Percentiles rank a stretch among this genome's conserved stretches.
Conservation (phyloP, 2,329 filamentous ascomycete genomes). For the Epichloe sylvatica region DNA sequence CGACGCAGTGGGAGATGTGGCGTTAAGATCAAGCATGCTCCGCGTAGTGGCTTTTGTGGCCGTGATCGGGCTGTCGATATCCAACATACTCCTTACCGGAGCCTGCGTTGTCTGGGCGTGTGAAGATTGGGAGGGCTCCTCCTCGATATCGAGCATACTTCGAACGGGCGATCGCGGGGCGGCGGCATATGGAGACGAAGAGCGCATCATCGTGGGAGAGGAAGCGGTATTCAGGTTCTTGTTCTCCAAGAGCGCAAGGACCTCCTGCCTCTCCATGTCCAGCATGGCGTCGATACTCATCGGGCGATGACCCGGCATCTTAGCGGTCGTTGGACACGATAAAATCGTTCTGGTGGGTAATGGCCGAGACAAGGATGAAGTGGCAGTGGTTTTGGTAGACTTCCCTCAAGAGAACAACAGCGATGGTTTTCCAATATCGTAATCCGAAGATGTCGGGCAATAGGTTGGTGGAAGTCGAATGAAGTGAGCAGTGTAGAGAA, state of each 20-base stretch:
- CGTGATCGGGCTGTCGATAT: conserved; percentile 33
- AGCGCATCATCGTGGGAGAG: conserved; percentile 26
- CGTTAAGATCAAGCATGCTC: conserved; percentile 39
- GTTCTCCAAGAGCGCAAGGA: conserved; percentile 54
- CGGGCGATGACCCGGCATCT: conserved; percentile 24
- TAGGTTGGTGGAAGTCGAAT: not conserved
- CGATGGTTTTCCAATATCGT: too few species aligned
- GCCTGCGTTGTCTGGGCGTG: conserved; percentile 27
- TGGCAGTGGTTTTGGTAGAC: not conserved
- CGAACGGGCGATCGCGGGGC: conserved; percentile 52
- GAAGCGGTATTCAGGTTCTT: conserved; percentile 19
- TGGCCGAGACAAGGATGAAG: not conserved
- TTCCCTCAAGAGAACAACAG: not conserved
- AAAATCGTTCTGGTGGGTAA: not conserved
- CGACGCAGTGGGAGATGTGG: conserved; percentile 18
- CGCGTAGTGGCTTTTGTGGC: conserved; percentile 27
- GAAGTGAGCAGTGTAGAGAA: not conserved
- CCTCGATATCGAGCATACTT: conserved; percentile 51
- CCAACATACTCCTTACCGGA: conserved; percentile 52
- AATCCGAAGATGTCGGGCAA: too few species aligned
- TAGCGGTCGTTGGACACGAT: conserved; percentile 4
- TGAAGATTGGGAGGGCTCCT: conserved; percentile 12
- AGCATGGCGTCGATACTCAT: conserved; percentile 68
- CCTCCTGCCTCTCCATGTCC: conserved; percentile 63
- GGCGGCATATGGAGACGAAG: conserved; percentile 39